These are phyloP conservation scores for Austroboletus novae-zelandiae DNA, from an alignment of 1,284 basidiomycete species.

Conservation along the genomic window DNA sequence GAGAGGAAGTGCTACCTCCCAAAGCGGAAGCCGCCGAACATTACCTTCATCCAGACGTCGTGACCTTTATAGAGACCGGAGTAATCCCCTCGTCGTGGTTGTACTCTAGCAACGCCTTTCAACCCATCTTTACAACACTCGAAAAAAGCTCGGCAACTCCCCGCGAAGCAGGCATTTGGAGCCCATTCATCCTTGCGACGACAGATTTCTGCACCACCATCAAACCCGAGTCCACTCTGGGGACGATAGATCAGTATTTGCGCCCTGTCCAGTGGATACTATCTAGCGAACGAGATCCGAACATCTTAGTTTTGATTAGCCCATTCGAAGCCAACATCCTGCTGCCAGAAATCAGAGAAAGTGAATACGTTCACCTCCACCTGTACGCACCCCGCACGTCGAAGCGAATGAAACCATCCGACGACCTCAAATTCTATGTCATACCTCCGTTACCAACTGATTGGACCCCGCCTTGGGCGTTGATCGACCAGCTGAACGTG, in stretches of 20 bases:
- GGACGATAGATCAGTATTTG: constrained; percentile 28
- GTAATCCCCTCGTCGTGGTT: neutral
- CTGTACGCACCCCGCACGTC: neutral
- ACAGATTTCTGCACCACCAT: too few species aligned
- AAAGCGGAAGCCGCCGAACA: constrained; percentile 6
- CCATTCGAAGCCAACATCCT: constrained; percentile 17
- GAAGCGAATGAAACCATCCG: neutral
- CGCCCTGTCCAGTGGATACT: constrained; percentile 43
- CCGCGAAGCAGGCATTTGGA: constrained; percentile 7
- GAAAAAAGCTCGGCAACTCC: neutral
- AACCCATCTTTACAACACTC: constrained; percentile 7
- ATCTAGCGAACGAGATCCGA: constrained; percentile 11
- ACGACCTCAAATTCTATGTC: neutral
- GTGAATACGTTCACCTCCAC: neutral
- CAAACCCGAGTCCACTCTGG: neutral
- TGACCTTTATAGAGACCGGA: constrained; percentile 21
- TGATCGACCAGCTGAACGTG: too few species aligned
- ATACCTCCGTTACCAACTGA: neutral
- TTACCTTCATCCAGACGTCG: constrained; percentile 13
- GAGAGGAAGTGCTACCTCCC: neutral
- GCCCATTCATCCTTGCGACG: constrained; percentile 10
- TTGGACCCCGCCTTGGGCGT: neutral
- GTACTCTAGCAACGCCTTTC: neutral
- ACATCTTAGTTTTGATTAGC: constrained; percentile 36
- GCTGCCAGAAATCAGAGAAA: neutral